Base-by-base conservation (phyloP, 371 early-diverging fungal genomes). In the Apophysomyces elegans region DNA sequence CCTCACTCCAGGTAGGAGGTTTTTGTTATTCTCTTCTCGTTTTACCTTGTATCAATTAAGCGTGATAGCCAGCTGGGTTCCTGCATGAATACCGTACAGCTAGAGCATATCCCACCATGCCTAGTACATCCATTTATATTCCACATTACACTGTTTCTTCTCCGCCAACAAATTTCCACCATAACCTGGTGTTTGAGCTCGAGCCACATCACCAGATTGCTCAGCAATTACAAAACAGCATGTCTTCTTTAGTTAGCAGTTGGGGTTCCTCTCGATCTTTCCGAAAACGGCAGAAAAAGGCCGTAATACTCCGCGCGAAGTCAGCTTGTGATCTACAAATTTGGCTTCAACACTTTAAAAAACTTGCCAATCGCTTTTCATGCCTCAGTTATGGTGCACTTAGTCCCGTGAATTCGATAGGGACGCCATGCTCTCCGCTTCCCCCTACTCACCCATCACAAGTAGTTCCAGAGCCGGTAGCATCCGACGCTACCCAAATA, bases 121-220 rank as follows among this genome's bases (percentile, higher is more conserved):
- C 81, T 18, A 71, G 69, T 21, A 35, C 58, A 0, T 69, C 71
- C 12, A 64, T 76, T 11, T 80, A 72, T 60, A 69, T 80, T 5
- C 76, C 78, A 11, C 75, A 80, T 21, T 80, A 69, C 56, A 78
- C 73, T n/a, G 78, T 80, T 0, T 73, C 76, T 9, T 72, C 80
- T 1, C 18, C 73, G 13, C 68, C 74, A 1, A 80, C 77, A 11
- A 75, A 80, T 45, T 41, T 77, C 16, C 80, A 80, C 58, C 75
- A 80, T 21, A 75, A 74, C 56, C 63, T 80, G 5, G 65, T 80
- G 13, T 80, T 80, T 50, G 72, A 77, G 37, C 58, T 80, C 16
- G 76, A 80, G 47, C 77, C 75, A 16, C 72, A 70, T 26, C 32
- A 1, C 16, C 57, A 59, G n/a, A n/a, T 6, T 1, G 37, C 41